Evolutionary conservation across 805 yeast genomes (phyloP), one percentile per base, ranked within the genome.

Genomic region (Candida broadrunensis): DNA sequence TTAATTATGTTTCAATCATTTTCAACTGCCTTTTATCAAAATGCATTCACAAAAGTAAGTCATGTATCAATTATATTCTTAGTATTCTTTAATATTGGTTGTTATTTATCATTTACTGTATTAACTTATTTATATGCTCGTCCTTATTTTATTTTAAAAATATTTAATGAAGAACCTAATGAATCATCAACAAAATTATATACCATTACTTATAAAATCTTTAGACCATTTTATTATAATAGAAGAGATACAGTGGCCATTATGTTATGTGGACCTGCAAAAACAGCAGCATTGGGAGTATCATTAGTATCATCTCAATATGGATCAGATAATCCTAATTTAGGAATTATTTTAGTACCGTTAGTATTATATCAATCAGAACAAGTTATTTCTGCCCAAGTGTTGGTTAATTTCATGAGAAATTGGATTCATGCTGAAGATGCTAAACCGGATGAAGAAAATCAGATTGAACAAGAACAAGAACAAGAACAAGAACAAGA

Each of bases 271-370:
- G 96, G 95, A 9, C 91, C 95, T 4, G 96, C 97, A 2, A 89
- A 88, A 60, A 88, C 96, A 1, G 96, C 95, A 0, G 96, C 96
- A 0, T 68, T 88, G 38, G 97, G 96, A 27, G 95, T 88, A 3
- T 85, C 95, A 1, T 68, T 88, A 37, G 72, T 85, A n/a, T 72
- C 89, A 1, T 78, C 91, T 0, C 91, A 85, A 58, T 88, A 87
- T 57, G 95, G 95, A 13, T 61, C 77, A 4, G 54, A 72, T 34
- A 78, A 76, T 50, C 68, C 73, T 8, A 69, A 79, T 49, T 64
- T 88, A 46, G 96, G 96, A 14, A 75, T 77, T 38, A 62, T 89
- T 31, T 65, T 89, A 32, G 89, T 87, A 14, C 91, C 96, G 0
- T 70, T 89, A 54, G 96, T 89, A 6, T 67, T 89, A 40, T 89